phyloP scores from a whole-genome alignment of 208 protist genomes.

The Crithidia fasciculata region DNA sequence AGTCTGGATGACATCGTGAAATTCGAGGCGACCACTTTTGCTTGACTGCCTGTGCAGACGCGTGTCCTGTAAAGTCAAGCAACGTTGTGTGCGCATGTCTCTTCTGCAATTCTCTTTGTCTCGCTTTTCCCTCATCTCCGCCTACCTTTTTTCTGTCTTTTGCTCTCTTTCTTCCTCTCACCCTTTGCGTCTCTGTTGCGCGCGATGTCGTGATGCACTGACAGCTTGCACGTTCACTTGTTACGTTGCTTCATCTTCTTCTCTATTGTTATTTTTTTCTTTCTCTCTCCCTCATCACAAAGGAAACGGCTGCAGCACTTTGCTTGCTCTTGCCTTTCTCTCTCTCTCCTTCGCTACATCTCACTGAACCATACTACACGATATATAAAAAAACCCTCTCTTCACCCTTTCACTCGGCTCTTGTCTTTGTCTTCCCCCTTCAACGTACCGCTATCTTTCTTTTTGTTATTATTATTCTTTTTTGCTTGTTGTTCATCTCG shows the following conservation, averaged over 20 bases:
- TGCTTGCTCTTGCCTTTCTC: background rate
- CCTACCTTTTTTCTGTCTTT: slow-evolving; percentile 18
- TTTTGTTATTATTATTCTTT: background rate
- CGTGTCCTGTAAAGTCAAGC: too few species aligned
- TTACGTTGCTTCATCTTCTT: background rate
- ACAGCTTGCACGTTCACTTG: too few species aligned
- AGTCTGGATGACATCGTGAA: too few species aligned
- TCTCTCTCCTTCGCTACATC: background rate
- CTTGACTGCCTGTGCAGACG: too few species aligned
- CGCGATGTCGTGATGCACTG: too few species aligned
- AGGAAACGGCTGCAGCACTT: background rate
- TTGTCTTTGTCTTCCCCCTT: too few species aligned
- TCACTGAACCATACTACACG: too few species aligned
- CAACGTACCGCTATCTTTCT: slow-evolving; percentile 3
- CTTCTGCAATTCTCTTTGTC: slow-evolving; percentile 1
- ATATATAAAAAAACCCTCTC: too few species aligned
- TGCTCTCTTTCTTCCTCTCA: background rate
- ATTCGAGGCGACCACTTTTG: too few species aligned
- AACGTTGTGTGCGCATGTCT: background rate
- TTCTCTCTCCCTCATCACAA: background rate
- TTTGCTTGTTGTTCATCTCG: slow-evolving; percentile 2
- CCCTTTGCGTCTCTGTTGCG: too few species aligned
- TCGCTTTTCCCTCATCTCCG: slow-evolving; percentile 1
- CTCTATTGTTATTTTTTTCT: background rate
- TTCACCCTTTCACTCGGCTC: background rate